phyloP scores from a whole-genome alignment of 371 early-diverging fungal genomes.

The Rhizopus microsporus region DNA sequence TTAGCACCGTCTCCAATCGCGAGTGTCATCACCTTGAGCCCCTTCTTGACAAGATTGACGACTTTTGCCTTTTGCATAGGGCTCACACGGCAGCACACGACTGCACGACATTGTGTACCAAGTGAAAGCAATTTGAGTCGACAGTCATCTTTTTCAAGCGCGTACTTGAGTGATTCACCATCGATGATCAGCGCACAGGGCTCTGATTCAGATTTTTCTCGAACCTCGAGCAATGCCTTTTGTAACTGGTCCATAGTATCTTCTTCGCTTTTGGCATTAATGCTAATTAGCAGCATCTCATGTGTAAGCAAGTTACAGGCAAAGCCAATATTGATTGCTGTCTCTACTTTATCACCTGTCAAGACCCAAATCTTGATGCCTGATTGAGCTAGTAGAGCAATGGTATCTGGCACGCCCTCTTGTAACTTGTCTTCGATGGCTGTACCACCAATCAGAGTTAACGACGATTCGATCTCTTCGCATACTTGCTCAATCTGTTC shows the following conservation, averaged over 20 bases:
- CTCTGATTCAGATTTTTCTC: constrained; percentile 31
- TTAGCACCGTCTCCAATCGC: constrained; percentile 95
- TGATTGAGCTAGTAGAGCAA: constrained; percentile 82
- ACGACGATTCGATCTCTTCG: constrained; percentile 77
- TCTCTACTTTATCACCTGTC: constrained; percentile 99
- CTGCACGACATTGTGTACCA: constrained; percentile 72
- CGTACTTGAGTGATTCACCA: constrained; percentile 85
- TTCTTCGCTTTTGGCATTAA: constrained; percentile 66
- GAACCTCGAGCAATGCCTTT: constrained; percentile 37
- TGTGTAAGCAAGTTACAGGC: constrained; percentile 77
- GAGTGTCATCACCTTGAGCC: constrained; percentile 73
- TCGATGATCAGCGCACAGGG: constrained; percentile 86
- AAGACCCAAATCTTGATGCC: constrained; percentile 97
- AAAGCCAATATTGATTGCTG: constrained; percentile 96
- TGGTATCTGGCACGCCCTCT: constrained; percentile 92
- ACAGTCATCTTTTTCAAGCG: constrained; percentile 58
- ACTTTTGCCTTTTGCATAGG: constrained; percentile 92
- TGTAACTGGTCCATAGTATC: constrained; percentile 62
- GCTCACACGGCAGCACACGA: constrained; percentile 86
- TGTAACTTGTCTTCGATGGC: constrained; percentile 95
- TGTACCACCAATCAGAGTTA: constrained; percentile 79
- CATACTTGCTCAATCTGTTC: constrained; percentile 81
- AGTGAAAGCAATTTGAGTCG: constrained; percentile 67
- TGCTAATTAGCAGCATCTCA: constrained; percentile 68
- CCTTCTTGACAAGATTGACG: constrained; percentile 58